Conservation (phyloP, 2,329 filamentous ascomycete species). For the Phyllosticta citribraziliensis region DNA sequence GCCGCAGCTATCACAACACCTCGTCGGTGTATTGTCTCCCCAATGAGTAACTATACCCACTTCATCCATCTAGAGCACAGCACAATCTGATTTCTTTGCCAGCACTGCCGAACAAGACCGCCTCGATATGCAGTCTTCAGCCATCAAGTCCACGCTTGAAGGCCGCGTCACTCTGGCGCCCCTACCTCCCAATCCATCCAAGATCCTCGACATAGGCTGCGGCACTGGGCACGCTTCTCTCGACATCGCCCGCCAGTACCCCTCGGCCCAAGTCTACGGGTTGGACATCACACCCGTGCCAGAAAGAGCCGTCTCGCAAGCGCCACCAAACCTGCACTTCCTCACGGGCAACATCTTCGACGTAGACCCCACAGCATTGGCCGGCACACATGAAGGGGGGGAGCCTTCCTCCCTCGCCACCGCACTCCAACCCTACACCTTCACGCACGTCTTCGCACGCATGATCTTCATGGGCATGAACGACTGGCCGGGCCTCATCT, state of each 20-base stretch:
- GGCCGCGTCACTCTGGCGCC: slow-evolving; percentile 13
- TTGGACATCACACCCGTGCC: slow-evolving; percentile 19
- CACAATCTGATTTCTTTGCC: not conserved
- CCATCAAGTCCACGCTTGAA: slow-evolving; percentile 12
- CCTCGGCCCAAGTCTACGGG: slow-evolving; percentile 12
- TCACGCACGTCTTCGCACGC: slow-evolving; percentile 47
- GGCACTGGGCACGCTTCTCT: slow-evolving; percentile 15
- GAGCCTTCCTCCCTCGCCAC: not conserved
- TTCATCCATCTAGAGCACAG: not conserved
- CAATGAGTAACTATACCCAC: slow-evolving; percentile 15
- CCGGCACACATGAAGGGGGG: no score
- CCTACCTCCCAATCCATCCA: slow-evolving; percentile 3
- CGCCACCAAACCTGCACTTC: slow-evolving; percentile 12
- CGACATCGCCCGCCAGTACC: slow-evolving; percentile 11
- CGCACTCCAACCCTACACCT: slow-evolving; percentile 32
- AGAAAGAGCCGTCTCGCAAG: slow-evolving; percentile 1
- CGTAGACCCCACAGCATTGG: not conserved
- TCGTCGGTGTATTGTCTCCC: slow-evolving; percentile 15
- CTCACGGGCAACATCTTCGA: slow-evolving; percentile 13
- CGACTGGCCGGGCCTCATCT: slow-evolving; percentile 40
- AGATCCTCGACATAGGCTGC: slow-evolving; percentile 16
- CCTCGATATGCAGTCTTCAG: slow-evolving; percentile 15
- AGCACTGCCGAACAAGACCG: slow-evolving; percentile 15
- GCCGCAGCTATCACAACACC: slow-evolving; percentile 13
- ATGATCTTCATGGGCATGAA: slow-evolving; percentile 42